Evolutionary conservation across 1,284 basidiomycete species (phyloP).

Genomic region (Irpex sp.): DNA sequence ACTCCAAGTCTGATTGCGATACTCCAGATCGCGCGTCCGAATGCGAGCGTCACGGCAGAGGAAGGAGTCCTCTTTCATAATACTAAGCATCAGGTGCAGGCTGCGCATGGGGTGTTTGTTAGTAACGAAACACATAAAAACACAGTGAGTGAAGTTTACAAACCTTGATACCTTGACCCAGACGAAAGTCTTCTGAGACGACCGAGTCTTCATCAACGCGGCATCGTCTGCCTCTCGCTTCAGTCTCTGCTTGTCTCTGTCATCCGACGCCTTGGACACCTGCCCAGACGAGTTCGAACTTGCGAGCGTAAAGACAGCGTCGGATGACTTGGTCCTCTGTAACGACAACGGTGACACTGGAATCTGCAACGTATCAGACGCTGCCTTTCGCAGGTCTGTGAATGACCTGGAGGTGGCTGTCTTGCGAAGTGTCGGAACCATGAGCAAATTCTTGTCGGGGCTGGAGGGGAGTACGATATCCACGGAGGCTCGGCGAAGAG

Average conservation of each 20-base stretch:
- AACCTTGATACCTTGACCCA: slow-evolving; percentile 74
- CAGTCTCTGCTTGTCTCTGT: slow-evolving; percentile 11
- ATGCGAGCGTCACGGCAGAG: slow-evolving; percentile 70
- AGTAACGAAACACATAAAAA: slow-evolving; percentile 7
- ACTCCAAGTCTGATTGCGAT: slow-evolving; percentile 85
- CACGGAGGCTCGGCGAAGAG: slow-evolving; percentile 21
- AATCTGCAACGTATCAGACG: slow-evolving; percentile 31
- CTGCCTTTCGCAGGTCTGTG: slow-evolving; percentile 55
- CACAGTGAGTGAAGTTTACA: slow-evolving; percentile 16
- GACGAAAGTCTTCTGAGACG: slow-evolving; percentile 80
- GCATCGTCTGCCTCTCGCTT: slow-evolving; percentile 42
- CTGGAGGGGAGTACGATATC: slow-evolving; percentile 19
- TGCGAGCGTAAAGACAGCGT: slow-evolving; percentile 17
- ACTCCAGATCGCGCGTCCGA: slow-evolving; percentile 70
- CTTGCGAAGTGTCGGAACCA: slow-evolving; percentile 38
- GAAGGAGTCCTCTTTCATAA: slow-evolving; percentile 67
- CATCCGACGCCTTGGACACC: slow-evolving; percentile 13
- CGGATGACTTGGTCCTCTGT: slow-evolving; percentile 26
- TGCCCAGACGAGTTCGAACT: slow-evolving; percentile 13
- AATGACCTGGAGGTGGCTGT: slow-evolving; percentile 62
- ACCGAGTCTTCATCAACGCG: slow-evolving; percentile 71
- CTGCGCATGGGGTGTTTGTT: slow-evolving; percentile 30
- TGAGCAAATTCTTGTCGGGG: slow-evolving; percentile 20
- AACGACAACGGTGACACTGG: slow-evolving; percentile 19
- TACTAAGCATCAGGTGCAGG: slow-evolving; percentile 61